Base-by-base conservation (phyloP, 306 rosid species). In the Fragaria ananassa region DNA sequence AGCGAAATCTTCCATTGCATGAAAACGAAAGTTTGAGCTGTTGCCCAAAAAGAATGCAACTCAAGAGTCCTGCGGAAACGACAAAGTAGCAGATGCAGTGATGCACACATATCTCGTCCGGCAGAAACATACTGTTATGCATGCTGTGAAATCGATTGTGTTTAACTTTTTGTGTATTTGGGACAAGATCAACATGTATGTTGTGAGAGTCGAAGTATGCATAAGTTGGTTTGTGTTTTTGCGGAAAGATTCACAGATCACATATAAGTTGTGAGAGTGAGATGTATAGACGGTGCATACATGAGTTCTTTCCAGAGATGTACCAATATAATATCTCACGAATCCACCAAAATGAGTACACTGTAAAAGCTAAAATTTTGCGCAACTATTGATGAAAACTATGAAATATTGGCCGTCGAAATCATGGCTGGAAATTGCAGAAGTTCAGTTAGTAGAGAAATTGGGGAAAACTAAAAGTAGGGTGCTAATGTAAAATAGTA, bases 61-160 rank as follows among this genome's bases (percentile, higher is more conserved):
- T 18, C 34, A 42, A 27, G 70, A 60, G 45, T 57, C 68, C 39
- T 57, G 27, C 53, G 18, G 47, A 60, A 25, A 61, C 70, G 45
- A 74, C 78, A 60, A 74, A 74, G 69, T 31, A 34, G 69, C 5
- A 10, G 67, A 62, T 29, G 42, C 68, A 31, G 42, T 62, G 67
- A 27, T 5, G 67, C 67, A 14, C 1, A 62, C 11, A 62, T 14
- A 29, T 62, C 68, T 62, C 21, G 68, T 29, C 41, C 39, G 11
- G 37, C 37, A 58, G 65, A 23, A 25, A 58, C 4, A 25, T 23
- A 58, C 34, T 10, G 34, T 21, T 9, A 56, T 23, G 63, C 63
- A 58, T 56, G 31, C 31, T 7, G 8, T 4, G 37, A 11, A 58
- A 58, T 25, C 3, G 64, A 12, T 25, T 58, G 62, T 56, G 3